Base-by-base conservation (phyloP, 2,329 filamentous ascomycete genomes). In the Colletotrichum echinochloae region DNA sequence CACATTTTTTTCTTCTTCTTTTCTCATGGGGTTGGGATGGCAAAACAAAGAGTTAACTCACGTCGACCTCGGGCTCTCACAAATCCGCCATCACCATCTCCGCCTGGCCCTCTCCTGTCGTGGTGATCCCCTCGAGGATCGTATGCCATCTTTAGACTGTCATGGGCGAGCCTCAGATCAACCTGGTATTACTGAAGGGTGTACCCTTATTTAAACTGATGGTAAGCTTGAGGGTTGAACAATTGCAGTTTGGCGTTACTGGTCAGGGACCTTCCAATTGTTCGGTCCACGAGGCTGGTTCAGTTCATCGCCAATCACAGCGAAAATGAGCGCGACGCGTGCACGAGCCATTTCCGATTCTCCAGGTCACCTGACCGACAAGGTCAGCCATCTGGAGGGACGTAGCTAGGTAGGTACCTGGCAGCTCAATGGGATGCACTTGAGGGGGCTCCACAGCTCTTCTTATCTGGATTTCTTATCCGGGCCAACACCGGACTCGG, bases 81-180 rank as follows among this genome's bases (percentile, higher is more conserved):
- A 71, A 82, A 85, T 7, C 81, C 80, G 39, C 81, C 82, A 74
- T 86, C 83, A 66, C 81, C 80, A 12, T 77, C 78, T n/a, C 75
- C 77, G n/a, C 76, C 81, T 23, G 80, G 78, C 54, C 73, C 75
- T 74, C 75, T 62, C 72, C 79, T 75, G 55, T 81, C 83, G 70
- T 81, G 82, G 74, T 84, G 81, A 74, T 87, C 85, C 76, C 85
- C 83, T 73, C 86, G 83, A 78, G 84, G 83, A 81, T 87, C 85
- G 77, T 87, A 87, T 76, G 86, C 83, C 86, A 88, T 88, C 75
- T 71, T 75, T 73, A 70, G 14, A 60, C 35, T 66, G 20, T 71
- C 71, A 73, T 73, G 66, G 54, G 63, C 20, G 20, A 61, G 18
- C 20, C 20, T 23, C 52, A 62, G 44, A 33, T 18, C 51, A 35